Evolutionary conservation across 2,329 filamentous ascomycete species (phyloP).

Genomic region (Hypomyces rosellus): DNA sequence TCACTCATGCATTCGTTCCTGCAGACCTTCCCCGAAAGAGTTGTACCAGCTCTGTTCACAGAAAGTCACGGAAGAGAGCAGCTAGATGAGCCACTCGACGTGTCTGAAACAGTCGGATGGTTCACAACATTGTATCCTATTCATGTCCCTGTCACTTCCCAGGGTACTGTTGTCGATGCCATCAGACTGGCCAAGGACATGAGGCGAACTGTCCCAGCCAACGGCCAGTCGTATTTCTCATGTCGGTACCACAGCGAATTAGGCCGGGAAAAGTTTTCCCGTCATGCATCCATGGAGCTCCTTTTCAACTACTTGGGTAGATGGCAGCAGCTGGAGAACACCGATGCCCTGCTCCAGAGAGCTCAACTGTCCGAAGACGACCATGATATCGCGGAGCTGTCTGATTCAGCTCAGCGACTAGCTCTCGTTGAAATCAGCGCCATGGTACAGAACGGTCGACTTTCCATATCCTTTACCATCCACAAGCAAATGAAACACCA

Average conservation of each 20-base stretch:
- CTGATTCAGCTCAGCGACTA: not conserved
- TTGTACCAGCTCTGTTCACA: constrained; percentile 29
- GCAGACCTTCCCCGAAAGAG: constrained; percentile 27
- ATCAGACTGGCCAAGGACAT: constrained; percentile 28
- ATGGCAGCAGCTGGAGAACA: constrained; percentile 37
- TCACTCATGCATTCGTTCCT: constrained; percentile 29
- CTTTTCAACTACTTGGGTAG: constrained; percentile 42
- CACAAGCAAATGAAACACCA: not conserved
- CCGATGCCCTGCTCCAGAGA: constrained; percentile 15
- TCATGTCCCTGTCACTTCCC: constrained; percentile 9
- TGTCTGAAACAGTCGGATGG: constrained; percentile 38
- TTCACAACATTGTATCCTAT: constrained; percentile 38
- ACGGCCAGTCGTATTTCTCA: constrained; percentile 19
- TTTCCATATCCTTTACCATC: not conserved
- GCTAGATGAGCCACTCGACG: constrained; percentile 25
- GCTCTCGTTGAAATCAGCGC: not conserved
- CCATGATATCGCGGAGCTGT: not conserved
- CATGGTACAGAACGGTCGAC: not conserved
- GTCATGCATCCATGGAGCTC: constrained; percentile 37
- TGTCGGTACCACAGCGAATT: constrained; percentile 2
- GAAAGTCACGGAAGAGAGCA: constrained; percentile 38
- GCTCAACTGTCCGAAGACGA: not conserved
- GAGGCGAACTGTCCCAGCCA: constrained; percentile 26
- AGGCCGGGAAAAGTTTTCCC: constrained; percentile 23
- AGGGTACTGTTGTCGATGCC: constrained; percentile 7